Evolutionary conservation across 306 rosid genomes (phyloP).

Genomic region (Mimosa pudica): DNA sequence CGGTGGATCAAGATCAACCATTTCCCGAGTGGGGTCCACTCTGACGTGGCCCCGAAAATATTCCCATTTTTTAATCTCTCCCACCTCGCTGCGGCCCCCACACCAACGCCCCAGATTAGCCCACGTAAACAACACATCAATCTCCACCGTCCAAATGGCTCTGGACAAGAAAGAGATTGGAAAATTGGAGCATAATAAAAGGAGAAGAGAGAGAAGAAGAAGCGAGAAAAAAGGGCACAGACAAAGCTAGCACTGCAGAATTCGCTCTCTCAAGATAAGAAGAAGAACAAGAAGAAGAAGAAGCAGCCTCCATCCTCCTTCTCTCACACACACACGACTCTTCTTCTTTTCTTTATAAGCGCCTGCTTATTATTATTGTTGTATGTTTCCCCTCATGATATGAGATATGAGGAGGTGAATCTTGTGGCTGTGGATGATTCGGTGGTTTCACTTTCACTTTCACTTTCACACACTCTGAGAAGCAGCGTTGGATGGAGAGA

Average conservation of each 20-base stretch:
- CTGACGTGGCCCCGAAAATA: constrained; percentile 14
- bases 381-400: constrained; percentile 28
- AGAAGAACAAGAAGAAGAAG: constrained; percentile 13
- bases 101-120: background rate
- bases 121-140: background rate
- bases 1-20: constrained; percentile 7
- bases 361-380: too few species aligned
- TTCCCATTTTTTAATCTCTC: background rate
- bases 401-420: constrained; percentile 39
- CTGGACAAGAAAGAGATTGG: background rate
- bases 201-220: constrained; percentile 38
- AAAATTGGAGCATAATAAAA: constrained; percentile 27
- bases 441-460: background rate
- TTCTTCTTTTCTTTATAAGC: background rate
- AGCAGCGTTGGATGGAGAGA: constrained; percentile 70
- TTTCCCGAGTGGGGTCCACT: background rate
- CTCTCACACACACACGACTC: constrained; percentile 37
- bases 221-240: constrained; percentile 1
- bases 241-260: constrained; percentile 39
- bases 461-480: background rate
- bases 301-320: constrained; percentile 28
- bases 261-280: constrained; percentile 24
- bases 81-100: background rate
- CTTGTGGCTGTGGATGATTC: constrained; percentile 45
- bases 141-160: background rate